phyloP scores from a whole-genome alignment of 140 eudicot genomes.

The Eryngium alpinum region DNA sequence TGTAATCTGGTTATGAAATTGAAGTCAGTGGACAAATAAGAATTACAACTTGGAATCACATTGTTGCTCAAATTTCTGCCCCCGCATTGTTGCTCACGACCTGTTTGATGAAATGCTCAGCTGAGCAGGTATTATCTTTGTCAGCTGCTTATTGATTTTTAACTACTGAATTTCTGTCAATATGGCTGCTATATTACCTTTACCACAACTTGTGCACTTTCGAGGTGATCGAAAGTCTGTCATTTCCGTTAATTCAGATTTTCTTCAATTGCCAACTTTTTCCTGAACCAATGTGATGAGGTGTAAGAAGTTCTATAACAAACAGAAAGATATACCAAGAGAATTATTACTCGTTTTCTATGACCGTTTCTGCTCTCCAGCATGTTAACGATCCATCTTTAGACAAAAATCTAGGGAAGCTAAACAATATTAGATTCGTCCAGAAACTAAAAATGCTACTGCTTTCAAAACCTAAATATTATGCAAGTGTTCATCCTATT shows the following conservation, averaged over 20 bases:
- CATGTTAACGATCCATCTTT: slow-evolving; percentile 64
- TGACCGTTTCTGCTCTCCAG: slow-evolving; percentile 40
- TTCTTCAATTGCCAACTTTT: slow-evolving; percentile 22
- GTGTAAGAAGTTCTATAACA: slow-evolving; percentile 4
- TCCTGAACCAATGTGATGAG: slow-evolving; percentile 5
- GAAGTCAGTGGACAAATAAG: too few relatives aligned
- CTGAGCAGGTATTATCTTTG: neutral
- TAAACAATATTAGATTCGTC: slow-evolving; percentile 75
- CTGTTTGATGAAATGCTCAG: slow-evolving; percentile 10
- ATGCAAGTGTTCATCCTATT: slow-evolving; percentile 62
- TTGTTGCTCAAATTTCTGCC: too few relatives aligned
- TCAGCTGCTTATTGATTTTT: neutral
- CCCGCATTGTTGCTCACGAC: neutral
- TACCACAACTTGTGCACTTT: slow-evolving; percentile 18
- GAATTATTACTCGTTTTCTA: slow-evolving; percentile 15
- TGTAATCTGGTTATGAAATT: too few relatives aligned
- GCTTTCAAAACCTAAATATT: slow-evolving; percentile 88
- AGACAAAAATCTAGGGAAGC: slow-evolving; percentile 71
- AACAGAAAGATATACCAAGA: slow-evolving; percentile 19
- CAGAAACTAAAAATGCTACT: slow-evolving; percentile 76
- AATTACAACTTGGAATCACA: too few relatives aligned
- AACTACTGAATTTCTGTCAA: neutral
- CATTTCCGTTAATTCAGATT: slow-evolving; percentile 19
- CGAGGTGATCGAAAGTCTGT: slow-evolving; percentile 1
- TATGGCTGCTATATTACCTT: slow-evolving; percentile 26